A percentile compares a stretch with the other conserved stretches of the same genome.
phyloP scores from a whole-genome alignment of 805 yeast genomes.

The Starmerella riodocensis region DNA sequence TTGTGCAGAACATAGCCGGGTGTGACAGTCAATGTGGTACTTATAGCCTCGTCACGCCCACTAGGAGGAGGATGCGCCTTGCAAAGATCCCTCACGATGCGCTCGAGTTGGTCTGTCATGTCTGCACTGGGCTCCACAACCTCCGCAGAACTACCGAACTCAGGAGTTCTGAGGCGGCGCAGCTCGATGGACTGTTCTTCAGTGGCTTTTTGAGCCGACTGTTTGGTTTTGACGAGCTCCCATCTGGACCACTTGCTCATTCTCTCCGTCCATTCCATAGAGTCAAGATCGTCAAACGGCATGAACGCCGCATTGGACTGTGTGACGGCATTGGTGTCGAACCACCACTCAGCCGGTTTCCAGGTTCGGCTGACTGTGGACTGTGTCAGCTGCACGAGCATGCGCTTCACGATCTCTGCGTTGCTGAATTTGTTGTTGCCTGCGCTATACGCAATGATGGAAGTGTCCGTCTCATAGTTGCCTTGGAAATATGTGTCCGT shows the following conservation, averaged over 20 bases:
- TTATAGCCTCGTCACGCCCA: neutral
- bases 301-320: slow-evolving; percentile 7
- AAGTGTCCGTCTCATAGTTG: slow-evolving; percentile 7
- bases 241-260: slow-evolving; percentile 20
- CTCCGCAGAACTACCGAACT: neutral
- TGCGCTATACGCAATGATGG: slow-evolving; percentile 14
- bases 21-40: slow-evolving; percentile 24
- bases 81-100: neutral
- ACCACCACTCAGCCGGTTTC: slow-evolving; percentile 11
- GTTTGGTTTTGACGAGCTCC: slow-evolving; percentile 14
- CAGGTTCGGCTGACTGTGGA: slow-evolving; percentile 6
- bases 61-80: neutral
- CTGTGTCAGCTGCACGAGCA: slow-evolving; percentile 15
- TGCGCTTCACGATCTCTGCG: slow-evolving; percentile 17
- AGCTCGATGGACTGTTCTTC: neutral
- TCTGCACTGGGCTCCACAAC: no score
- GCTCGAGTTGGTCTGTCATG: neutral
- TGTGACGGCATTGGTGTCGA: slow-evolving; percentile 14
- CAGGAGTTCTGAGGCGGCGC: slow-evolving; percentile 1
- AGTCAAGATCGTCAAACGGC: slow-evolving; percentile 19
- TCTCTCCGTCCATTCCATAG: slow-evolving; percentile 24
- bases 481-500: slow-evolving; percentile 22
- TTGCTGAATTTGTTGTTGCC: slow-evolving; percentile 9
- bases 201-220: neutral
- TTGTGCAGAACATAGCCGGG: slow-evolving; percentile 25